phyloP scores from a whole-genome alignment of 495 filamentous ascomycete species.

The Tuber indicum region DNA sequence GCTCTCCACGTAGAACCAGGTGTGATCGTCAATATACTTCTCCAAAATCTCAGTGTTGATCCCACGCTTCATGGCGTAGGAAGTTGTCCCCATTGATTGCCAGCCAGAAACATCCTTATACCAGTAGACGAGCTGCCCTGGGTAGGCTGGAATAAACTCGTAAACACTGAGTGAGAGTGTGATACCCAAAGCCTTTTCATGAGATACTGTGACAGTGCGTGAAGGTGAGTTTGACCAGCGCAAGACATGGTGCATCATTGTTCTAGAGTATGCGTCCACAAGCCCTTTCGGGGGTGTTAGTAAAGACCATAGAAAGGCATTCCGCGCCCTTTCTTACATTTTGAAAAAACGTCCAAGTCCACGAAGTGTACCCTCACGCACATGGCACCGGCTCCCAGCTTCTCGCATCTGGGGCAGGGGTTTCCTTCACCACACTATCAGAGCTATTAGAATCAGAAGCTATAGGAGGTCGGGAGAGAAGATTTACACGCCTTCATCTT shows the following conservation, averaged over 20 bases:
- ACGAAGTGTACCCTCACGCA: slow-evolving; percentile 42
- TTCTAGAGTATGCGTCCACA: slow-evolving; percentile 39
- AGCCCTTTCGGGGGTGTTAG: slow-evolving; percentile 22
- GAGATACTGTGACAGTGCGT: slow-evolving; percentile 34
- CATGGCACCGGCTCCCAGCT: slow-evolving; percentile 35
- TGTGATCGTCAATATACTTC: slow-evolving; percentile 42
- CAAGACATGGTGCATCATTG: slow-evolving; percentile 42
- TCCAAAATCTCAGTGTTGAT: slow-evolving; percentile 40
- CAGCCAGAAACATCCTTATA: slow-evolving; percentile 39
- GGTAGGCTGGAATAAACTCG: slow-evolving; percentile 38
- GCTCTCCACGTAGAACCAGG: slow-evolving; percentile 38
- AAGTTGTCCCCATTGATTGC: slow-evolving; percentile 37
- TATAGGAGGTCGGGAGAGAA: not conserved
- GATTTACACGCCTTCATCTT: slow-evolving; percentile 41
- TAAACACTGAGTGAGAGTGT: slow-evolving; percentile 36
- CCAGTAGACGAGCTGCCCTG: slow-evolving; percentile 39
- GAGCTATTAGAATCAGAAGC: slow-evolving; percentile 7
- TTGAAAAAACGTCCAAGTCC: slow-evolving; percentile 41
- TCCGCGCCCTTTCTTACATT: slow-evolving; percentile 25
- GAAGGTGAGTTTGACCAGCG: slow-evolving; percentile 31
- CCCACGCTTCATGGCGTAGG: slow-evolving; percentile 41
- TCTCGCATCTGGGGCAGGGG: slow-evolving; percentile 41
- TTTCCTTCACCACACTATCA: slow-evolving; percentile 39
- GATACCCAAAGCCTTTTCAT: slow-evolving; percentile 35
- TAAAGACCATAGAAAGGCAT: slow-evolving; percentile 1